These are phyloP conservation scores for Pythium guiyangense DNA, from an alignment of 352 stramenopile genomes.

Conservation along the genomic window DNA sequence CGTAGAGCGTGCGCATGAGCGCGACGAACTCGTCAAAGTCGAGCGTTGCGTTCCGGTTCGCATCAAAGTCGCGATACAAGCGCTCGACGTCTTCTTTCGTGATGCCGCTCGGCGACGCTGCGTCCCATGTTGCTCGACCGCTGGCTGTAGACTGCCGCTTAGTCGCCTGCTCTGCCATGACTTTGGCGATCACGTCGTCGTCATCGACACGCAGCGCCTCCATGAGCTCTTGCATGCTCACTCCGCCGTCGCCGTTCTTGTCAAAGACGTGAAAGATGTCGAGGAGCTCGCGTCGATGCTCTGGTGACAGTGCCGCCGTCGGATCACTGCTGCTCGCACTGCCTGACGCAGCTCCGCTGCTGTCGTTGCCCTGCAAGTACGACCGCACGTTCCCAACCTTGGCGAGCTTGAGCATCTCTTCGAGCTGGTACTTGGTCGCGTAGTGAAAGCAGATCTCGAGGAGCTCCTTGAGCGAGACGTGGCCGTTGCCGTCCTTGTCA, in stretches of 20 bases:
- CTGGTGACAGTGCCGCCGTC: conserved; percentile 10
- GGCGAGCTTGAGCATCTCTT: conserved; percentile 66
- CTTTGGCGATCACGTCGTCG: conserved; percentile 45
- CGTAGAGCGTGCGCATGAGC: conserved; percentile 52
- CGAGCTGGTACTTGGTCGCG: conserved; percentile 45
- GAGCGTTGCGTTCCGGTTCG: conserved; percentile 43
- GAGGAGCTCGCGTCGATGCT: conserved; percentile 43
- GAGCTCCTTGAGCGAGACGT: conserved; percentile 54
- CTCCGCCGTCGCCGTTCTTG: conserved; percentile 52
- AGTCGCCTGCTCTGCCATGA: conserved; percentile 31
- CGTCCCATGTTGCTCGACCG: not conserved
- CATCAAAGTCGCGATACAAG: conserved; percentile 55
- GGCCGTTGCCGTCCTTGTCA: conserved; percentile 54
- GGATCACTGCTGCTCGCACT: not conserved
- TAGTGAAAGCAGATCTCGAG: conserved; percentile 68
- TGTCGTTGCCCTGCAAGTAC: conserved; percentile 27
- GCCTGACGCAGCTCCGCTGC: conserved; percentile 2
- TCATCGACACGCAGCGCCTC: conserved; percentile 62
- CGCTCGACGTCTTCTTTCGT: conserved; percentile 52
- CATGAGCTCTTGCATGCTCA: conserved; percentile 73
- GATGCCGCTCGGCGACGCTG: conserved; percentile 26
- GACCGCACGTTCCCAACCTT: conserved; percentile 53
- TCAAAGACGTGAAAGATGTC: conserved; percentile 72
- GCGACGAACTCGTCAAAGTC: conserved; percentile 69
- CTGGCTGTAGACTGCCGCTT: not conserved